Base-by-base conservation (phyloP, 176 grass and related monocot species). In the Saccharum spontaneum region DNA sequence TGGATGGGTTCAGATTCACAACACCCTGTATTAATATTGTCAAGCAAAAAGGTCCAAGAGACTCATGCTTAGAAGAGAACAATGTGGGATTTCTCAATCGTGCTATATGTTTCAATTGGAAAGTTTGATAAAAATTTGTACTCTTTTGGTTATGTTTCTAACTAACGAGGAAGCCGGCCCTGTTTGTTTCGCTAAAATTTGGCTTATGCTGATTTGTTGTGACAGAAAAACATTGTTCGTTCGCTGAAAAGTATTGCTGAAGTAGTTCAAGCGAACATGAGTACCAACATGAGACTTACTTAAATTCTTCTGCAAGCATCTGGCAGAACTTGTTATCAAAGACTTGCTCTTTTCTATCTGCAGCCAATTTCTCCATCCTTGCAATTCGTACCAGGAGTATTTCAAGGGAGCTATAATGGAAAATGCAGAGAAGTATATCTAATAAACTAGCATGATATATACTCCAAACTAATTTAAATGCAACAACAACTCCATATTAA, bases 291-390 rank as follows among this genome's bases (percentile, higher is more conserved):
- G 57, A 24, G 12, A 80, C 85, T 86, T 46, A 93, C 91, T 93
- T 93, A 39, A 90, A 90, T 85, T 90, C 88, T 85, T 82, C 73
- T 11, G 85, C 86, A 82, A 93, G 85, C 61, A 88, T 87, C 88
- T 75, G 48, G 31, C 81, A 90, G 82, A 93, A 85, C 69, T 43
- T 78, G 39, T 48, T 43, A 69, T 88, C 82, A 43, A 88, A 74
- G 67, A 77, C 43, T 67, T 46, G 50, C 31, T 88, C 88, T 75
- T 79, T 93, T 75, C 17, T 73, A 9, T 79, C 50, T 23, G 70
- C 45, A 82, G 77, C 57, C 69, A 90, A 90, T 62, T 70, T 90
- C 62, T 90, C 82, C 91, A 93, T 79, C 78, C 70, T 87, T 34
- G 82, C 52, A 75, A 90, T 82, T 88, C 90, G 88, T 57, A 75